Conservation (phyloP, 352 stramenopile species). For the Pythium vanterpoolii region DNA sequence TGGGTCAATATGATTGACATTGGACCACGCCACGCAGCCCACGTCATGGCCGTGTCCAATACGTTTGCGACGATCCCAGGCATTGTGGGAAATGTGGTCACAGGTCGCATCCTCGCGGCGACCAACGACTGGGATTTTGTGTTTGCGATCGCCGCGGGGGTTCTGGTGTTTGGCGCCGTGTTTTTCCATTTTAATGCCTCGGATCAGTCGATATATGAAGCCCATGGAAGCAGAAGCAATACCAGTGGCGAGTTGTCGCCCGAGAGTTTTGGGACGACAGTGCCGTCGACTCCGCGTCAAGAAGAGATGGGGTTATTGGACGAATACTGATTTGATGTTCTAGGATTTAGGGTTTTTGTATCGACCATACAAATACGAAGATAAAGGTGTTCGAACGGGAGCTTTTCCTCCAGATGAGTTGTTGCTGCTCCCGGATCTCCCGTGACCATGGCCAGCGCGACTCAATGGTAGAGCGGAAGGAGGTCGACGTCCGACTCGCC, state of each 20-base stretch:
- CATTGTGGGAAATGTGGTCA: constrained; percentile 84
- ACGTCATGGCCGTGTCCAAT: constrained; percentile 88
- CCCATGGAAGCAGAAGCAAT: neutral
- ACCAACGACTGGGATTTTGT: constrained; percentile 80
- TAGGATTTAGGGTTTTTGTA: neutral
- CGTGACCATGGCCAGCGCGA: too few relatives aligned
- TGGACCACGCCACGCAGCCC: constrained; percentile 65
- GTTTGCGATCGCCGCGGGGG: constrained; percentile 68
- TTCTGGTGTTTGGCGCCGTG: constrained; percentile 64
- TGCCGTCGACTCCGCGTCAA: constrained; percentile 33
- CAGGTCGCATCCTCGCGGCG: constrained; percentile 67
- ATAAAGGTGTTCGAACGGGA: too few relatives aligned
- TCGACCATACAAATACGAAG: constrained; percentile 1
- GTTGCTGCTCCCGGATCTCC: too few relatives aligned
- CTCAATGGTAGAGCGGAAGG: too few relatives aligned
- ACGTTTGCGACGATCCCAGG: constrained; percentile 82
- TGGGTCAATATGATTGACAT: constrained; percentile 92
- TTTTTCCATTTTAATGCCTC: constrained; percentile 80
- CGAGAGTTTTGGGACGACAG: constrained; percentile 26
- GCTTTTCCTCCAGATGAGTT: neutral
- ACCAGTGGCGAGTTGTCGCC: constrained; percentile 16
- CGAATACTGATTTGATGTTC: constrained; percentile 18
- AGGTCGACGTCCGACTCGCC: too few relatives aligned
- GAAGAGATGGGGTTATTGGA: constrained; percentile 58
- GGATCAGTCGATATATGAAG: constrained; percentile 70